phyloP scores from a whole-genome alignment of 2,329 filamentous ascomycete genomes.

The Venturia aucupariae region DNA sequence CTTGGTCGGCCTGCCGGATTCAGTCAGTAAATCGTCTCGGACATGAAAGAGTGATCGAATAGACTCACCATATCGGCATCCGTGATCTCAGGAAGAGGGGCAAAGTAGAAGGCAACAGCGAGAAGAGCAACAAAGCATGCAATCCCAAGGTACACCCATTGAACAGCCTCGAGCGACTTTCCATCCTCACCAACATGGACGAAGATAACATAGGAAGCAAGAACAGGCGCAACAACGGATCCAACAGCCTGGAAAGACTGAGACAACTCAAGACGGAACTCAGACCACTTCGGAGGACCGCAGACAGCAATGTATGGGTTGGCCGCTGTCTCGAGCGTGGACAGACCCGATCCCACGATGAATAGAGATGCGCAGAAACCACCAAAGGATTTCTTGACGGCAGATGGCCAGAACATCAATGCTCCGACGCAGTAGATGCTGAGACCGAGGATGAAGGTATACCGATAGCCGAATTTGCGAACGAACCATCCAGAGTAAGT shows the following conservation, averaged over 20 bases:
- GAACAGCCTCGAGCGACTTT: constrained; percentile 55
- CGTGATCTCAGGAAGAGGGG: constrained; percentile 62
- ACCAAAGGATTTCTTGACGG: constrained; percentile 61
- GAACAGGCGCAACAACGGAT: constrained; percentile 62
- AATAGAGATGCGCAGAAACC: constrained; percentile 66
- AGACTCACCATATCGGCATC: constrained; percentile 50
- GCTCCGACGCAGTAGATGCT: constrained; percentile 58
- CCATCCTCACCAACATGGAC: constrained; percentile 47
- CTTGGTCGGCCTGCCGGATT: constrained; percentile 41
- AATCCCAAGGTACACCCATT: constrained; percentile 76
- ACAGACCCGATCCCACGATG: constrained; percentile 63
- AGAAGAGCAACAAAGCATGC: constrained; percentile 62
- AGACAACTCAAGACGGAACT: constrained; percentile 68
- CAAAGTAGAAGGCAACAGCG: constrained; percentile 57
- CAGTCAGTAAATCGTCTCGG: neutral
- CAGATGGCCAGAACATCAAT: constrained; percentile 78
- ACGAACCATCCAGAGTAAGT: constrained; percentile 52
- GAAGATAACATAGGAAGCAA: constrained; percentile 63
- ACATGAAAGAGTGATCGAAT: no score
- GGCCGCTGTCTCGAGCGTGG: constrained; percentile 67
- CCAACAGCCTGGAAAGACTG: constrained; percentile 72
- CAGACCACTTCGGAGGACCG: constrained; percentile 63
- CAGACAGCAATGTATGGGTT: constrained; percentile 69
- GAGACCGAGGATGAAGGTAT: constrained; percentile 68
- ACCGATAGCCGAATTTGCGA: constrained; percentile 67